Evolutionary conservation across 1,139 yeast species (phyloP), one percentile per base, ranked within the genome.

Genomic region (Candida albicans): DNA sequence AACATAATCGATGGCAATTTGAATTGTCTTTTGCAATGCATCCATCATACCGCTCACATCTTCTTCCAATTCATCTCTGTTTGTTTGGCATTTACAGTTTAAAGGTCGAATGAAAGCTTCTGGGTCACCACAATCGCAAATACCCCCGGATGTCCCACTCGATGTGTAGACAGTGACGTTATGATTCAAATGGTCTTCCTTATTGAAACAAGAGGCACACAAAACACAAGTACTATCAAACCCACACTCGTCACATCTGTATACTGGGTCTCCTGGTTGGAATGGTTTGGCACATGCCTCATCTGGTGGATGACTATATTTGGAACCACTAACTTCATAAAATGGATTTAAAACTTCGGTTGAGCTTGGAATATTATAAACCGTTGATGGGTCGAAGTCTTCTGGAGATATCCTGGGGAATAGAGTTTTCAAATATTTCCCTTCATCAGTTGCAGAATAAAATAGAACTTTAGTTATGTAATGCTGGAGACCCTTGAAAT

Each of bases 41-140:
- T 47, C 33, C 7, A 52, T 36, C 25, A 60, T 56, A 1, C 48
- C 53, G n/a, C 42, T 35, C 14, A 43, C 33, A 32, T 38, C 40
- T 1, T 32, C 40, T 10, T 37, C 42, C 10, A 41, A 37, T 8
- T 48, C 55, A 12, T 28, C 30, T 11, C 27, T 35, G 7, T 37
- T 36, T n/a, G 37, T 22, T 36, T 58, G 61, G 47, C 73, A 67
- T 37, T 57, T 61, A 61, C 97, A 91, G 43, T 78, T 66, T 41
- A 83, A 67, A 3, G 68, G 64, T 5, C 59, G 61, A 28, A 69
- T 75, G 83, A 96, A 91, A 0, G 96, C 95, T 49, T 84, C 88
- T 0, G 78, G 73, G 58, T 93, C 96, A 2, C 98, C 97, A 66
- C 98, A 93, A 60, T 93, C 97, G 61, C 98, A 93, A 18, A 84